Percentiles rank a stretch among this genome's conserved stretches.
These are phyloP conservation scores for Podospora bellae-mahoneyi DNA, from an alignment of 495 filamentous ascomycete genomes.

Conservation along the genomic window DNA sequence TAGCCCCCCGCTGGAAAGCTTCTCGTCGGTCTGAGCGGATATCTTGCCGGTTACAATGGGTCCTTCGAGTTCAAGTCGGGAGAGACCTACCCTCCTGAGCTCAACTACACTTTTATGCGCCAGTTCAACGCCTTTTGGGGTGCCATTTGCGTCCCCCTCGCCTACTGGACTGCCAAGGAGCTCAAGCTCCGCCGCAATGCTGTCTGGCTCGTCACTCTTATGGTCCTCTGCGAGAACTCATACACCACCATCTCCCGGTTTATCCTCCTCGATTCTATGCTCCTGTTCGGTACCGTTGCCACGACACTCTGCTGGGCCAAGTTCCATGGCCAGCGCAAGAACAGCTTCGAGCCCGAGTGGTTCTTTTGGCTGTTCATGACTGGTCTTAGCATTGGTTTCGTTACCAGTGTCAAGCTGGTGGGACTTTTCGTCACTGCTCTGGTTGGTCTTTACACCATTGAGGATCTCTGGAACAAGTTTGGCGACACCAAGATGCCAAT, in stretches of 20 bases:
- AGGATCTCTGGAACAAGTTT: constrained; percentile 98
- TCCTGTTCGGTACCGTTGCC: constrained; percentile 95
- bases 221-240: constrained; percentile 98
- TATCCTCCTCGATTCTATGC: constrained; percentile 96
- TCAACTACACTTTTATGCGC: constrained; percentile 98
- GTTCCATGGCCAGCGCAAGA: constrained; percentile 80
- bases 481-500: constrained; percentile 88
- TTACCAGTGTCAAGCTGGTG: constrained; percentile 97
- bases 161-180: constrained; percentile 91
- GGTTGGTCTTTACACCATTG: constrained; percentile 91
- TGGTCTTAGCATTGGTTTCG: constrained; percentile 91
- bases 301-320: constrained; percentile 94
- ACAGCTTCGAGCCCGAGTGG: constrained; percentile 87
- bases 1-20: constrained; percentile 97
- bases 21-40: constrained; percentile 92
- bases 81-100: constrained; percentile 85
- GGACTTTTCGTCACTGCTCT: constrained; percentile 92
- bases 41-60: constrained; percentile 95
- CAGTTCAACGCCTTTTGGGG: constrained; percentile 96
- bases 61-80: constrained; percentile 99
- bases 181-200: constrained; percentile 79
- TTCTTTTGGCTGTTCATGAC: constrained; percentile 87
- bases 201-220: constrained; percentile 91
- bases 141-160: constrained; percentile 85
- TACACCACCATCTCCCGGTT: constrained; percentile 98